These are phyloP conservation scores for Pseudogymnoascus verrucosus DNA, from an alignment of 2,329 filamentous ascomycete genomes.

Conservation along the genomic window DNA sequence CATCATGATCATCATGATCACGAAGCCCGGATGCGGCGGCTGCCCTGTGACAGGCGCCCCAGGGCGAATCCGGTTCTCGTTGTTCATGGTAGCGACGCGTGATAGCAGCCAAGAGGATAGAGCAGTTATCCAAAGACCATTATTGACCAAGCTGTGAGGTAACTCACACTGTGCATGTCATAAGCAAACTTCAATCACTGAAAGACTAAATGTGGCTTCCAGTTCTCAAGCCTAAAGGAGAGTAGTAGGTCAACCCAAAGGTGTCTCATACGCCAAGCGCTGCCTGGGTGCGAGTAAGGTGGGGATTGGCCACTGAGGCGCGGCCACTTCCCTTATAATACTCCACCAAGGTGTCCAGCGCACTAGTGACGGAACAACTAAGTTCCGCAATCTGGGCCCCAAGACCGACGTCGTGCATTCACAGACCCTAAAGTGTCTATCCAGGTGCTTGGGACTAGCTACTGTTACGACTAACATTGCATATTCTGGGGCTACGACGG, in stretches of 20 bases:
- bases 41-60: background rate
- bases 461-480: background rate
- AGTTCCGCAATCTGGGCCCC: background rate
- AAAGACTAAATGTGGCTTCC: background rate
- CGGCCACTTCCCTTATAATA: background rate
- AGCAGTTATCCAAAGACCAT: conserved; percentile 1
- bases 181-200: background rate
- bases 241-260: conserved; percentile 1
- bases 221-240: background rate
- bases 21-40: conserved; percentile 13
- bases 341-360: background rate
- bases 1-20: conserved; percentile 25
- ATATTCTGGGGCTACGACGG: background rate
- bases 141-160: background rate
- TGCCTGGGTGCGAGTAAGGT: background rate
- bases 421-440: too few relatives aligned
- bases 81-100: conserved; percentile 7
- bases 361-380: background rate
- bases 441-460: background rate
- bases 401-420: background rate
- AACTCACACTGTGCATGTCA: background rate
- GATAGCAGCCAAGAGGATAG: background rate
- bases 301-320: background rate
- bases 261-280: background rate
- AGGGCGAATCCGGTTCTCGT: background rate